Conservation (phyloP, 2,329 filamentous ascomycete species). For the Ophiostoma quercus region DNA sequence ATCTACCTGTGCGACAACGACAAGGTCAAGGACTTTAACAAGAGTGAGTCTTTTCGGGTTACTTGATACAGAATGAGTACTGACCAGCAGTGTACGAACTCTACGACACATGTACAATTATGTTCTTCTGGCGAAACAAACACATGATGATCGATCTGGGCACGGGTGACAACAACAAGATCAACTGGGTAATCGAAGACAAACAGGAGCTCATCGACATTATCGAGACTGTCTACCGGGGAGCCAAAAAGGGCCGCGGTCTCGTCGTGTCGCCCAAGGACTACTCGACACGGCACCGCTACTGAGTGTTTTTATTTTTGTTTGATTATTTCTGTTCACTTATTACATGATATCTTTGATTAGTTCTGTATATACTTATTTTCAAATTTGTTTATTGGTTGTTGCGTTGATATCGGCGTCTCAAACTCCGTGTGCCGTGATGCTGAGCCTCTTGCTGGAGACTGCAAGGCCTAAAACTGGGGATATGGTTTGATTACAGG, state of each 20-base stretch:
- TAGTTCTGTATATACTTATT: neutral
- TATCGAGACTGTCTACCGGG: constrained; percentile 93
- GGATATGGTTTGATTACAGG: neutral
- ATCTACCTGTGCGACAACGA: constrained; percentile 94
- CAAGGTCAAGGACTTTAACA: constrained; percentile 84
- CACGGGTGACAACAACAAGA: constrained; percentile 87
- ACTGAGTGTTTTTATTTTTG: constrained; percentile 38
- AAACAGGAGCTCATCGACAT: constrained; percentile 99
- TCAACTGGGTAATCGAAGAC: constrained; percentile 60
- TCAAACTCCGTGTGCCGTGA: too few species aligned
- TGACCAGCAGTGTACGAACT: constrained; percentile 75
- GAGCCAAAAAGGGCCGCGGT: constrained; percentile 97
- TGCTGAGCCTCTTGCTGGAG: too few species aligned
- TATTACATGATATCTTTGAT: neutral
- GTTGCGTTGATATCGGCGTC: too few species aligned
- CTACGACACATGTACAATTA: constrained; percentile 78
- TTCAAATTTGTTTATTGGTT: too few species aligned
- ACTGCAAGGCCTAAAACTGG: neutral
- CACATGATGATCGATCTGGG: constrained; percentile 99
- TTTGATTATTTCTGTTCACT: neutral
- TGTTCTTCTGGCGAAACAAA: constrained; percentile 87
- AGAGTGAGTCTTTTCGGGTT: constrained; percentile 34
- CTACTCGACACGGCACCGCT: constrained; percentile 62
- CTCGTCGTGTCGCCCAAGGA: constrained; percentile 94
- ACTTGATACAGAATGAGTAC: constrained; percentile 48